Evolutionary conservation across 2,329 filamentous ascomycete genomes (phyloP).

Genomic region (Penicillium palitans): DNA sequence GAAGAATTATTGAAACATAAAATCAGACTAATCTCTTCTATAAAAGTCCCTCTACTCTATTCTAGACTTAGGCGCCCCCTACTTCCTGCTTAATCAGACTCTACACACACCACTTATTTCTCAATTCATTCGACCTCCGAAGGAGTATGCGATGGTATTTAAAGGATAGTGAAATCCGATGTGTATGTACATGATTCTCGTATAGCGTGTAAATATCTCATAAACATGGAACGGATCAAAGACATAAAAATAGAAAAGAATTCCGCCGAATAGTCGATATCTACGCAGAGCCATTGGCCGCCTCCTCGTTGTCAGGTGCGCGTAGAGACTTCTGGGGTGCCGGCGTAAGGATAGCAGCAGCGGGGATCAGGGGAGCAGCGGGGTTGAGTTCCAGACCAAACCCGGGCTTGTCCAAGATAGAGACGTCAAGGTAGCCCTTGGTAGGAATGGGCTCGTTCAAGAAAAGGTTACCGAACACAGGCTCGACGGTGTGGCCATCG

Average conservation of each 20-base stretch:
- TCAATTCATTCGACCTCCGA: neutral
- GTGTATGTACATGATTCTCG: constrained; percentile 23
- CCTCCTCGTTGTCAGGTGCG: constrained; percentile 31
- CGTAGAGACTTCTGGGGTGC: constrained; percentile 52
- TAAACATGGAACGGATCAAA: constrained; percentile 5
- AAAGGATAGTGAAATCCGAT: neutral
- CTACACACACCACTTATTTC: neutral
- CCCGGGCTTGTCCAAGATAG: constrained; percentile 81
- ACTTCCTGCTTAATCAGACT: neutral
- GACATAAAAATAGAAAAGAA: constrained; percentile 6
- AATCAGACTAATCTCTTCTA: neutral
- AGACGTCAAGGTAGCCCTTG: constrained; percentile 76
- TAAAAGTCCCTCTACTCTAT: neutral
- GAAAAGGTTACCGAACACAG: constrained; percentile 90
- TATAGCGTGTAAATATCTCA: constrained; percentile 6
- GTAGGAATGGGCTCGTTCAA: constrained; percentile 84
- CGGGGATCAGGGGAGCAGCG: constrained; percentile 74
- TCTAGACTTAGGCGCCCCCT: neutral
- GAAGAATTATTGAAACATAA: neutral
- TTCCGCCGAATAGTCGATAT: neutral
- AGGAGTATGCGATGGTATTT: neutral
- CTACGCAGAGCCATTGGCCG: constrained; percentile 24
- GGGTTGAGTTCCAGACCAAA: constrained; percentile 89
- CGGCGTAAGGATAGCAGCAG: constrained; percentile 70
- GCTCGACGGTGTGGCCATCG: constrained; percentile 83